Conservation (phyloP, 805 yeast genomes). For the Candida parachauliodes region DNA sequence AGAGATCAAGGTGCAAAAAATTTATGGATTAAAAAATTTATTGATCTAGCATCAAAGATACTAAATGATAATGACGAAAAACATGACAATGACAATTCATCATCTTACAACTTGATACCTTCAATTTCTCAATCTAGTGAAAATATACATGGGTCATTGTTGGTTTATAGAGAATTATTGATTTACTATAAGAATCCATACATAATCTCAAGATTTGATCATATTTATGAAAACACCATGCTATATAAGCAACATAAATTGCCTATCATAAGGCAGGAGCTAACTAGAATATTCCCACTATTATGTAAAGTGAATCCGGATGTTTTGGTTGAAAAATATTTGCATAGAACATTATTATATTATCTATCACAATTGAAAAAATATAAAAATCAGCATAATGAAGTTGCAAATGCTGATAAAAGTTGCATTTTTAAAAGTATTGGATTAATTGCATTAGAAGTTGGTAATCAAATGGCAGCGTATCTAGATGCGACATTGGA, state of each 20-base stretch:
- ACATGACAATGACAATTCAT: constrained; percentile 15
- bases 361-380: constrained; percentile 75
- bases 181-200: constrained; percentile 65
- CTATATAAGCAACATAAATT: constrained; percentile 75
- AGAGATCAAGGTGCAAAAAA: constrained; percentile 69
- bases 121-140: constrained; percentile 42
- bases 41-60: constrained; percentile 64
- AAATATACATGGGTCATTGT: constrained; percentile 79
- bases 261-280: constrained; percentile 72
- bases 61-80: constrained; percentile 34
- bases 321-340: constrained; percentile 72
- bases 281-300: constrained; percentile 78
- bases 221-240: constrained; percentile 71
- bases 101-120: constrained; percentile 15
- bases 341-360: constrained; percentile 75
- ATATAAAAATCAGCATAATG: constrained; percentile 44
- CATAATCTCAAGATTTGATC: constrained; percentile 67
- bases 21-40: constrained; percentile 70
- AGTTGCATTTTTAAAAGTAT: constrained; percentile 74
- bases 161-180: constrained; percentile 78
- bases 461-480: constrained; percentile 79
- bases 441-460: constrained; percentile 79
- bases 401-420: constrained; percentile 51
- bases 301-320: constrained; percentile 75
- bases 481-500: constrained; percentile 85